These are phyloP conservation scores for Huiozyma sinensis DNA, from an alignment of 805 yeast species.

Conservation along the genomic window DNA sequence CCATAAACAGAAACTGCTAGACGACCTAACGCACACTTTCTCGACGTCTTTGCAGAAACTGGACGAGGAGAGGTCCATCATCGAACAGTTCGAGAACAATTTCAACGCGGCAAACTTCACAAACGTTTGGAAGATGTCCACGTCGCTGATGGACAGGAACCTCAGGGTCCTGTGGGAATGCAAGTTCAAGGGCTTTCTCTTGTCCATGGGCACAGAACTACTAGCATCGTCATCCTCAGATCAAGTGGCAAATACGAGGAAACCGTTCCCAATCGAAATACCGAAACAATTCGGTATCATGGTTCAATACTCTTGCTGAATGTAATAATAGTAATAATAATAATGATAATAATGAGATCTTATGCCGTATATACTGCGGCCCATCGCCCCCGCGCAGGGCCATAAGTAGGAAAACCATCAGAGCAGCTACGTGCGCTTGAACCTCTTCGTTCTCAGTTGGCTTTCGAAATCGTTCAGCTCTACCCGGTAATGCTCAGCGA, in stretches of 20 bases:
- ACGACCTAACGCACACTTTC: constrained; percentile 23
- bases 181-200: constrained; percentile 62
- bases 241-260: too few species aligned
- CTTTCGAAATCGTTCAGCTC: constrained; percentile 47
- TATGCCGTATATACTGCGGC: too few species aligned
- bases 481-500: constrained; percentile 54
- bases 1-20: constrained; percentile 11
- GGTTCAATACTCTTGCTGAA: too few species aligned
- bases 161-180: constrained; percentile 81
- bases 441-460: constrained; percentile 29
- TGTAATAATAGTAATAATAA: too few species aligned
- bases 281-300: too few species aligned
- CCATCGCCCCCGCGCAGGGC: too few species aligned
- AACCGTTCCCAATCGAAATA: too few species aligned
- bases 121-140: constrained; percentile 63
- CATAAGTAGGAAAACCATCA: too few species aligned
- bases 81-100: constrained; percentile 40
- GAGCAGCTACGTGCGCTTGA: constrained; percentile 6
- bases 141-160: constrained; percentile 53
- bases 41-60: constrained; percentile 25
- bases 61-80: constrained; percentile 31
- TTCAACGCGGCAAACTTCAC: constrained; percentile 47
- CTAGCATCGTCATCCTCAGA: constrained; percentile 19
- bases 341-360: too few species aligned
- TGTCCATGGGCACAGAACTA: constrained; percentile 62